Percentiles rank a stretch among this genome's conserved stretches.
These are phyloP conservation scores for Lantana camara DNA, from an alignment of 257 asterid species.

Conservation along the genomic window DNA sequence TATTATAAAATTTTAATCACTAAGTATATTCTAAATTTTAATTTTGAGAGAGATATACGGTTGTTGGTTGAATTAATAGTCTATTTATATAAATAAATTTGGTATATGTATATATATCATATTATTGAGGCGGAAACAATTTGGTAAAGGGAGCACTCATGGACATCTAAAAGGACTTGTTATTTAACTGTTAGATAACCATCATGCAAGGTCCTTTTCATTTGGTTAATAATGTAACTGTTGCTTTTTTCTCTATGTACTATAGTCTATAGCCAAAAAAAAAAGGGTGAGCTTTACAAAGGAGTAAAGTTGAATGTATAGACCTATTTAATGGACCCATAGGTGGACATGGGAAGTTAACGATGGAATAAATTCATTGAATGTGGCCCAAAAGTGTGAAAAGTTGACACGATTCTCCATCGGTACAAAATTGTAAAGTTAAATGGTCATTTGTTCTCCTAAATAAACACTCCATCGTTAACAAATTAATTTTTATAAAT, in stretches of 20 bases:
- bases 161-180: background rate
- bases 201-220: conserved; percentile 1
- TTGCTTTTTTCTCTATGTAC: background rate
- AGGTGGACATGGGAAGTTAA: background rate
- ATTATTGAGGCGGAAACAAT: no score
- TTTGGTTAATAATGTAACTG: background rate
- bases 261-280: background rate
- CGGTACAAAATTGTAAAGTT: no score
- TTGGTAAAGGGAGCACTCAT: background rate
- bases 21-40: no score
- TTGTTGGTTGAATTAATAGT: no score
- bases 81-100: no score
- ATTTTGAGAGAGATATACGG: no score
- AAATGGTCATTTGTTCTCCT: background rate
- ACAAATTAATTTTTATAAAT: no score
- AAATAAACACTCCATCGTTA: no score
- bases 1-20: no score
- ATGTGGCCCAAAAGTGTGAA: background rate
- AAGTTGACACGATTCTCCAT: background rate
- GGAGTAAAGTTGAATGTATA: background rate
- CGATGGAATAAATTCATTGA: background rate
- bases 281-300: background rate
- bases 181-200: background rate
- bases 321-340: background rate
- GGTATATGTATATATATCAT: no score